Evolutionary conservation across 2,329 filamentous ascomycete species (phyloP), one percentile per base, ranked within the genome.

Genomic region (Talaromyces sp.): DNA sequence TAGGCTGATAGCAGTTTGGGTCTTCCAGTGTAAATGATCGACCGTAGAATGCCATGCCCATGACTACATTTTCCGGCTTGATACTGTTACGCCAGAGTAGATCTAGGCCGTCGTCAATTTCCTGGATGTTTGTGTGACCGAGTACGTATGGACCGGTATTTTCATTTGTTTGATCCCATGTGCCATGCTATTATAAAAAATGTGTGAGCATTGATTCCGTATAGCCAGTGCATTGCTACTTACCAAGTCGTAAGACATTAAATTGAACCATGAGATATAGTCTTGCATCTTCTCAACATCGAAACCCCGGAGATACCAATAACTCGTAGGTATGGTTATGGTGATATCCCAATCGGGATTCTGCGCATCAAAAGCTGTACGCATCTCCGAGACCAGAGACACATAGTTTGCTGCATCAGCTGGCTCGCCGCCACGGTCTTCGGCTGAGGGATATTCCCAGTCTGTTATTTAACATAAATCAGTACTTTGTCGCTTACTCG

Each of bases 21-120:
- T 69, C 65, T 17, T 60, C 32, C 19, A 69, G 59, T 4, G 61
- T 65, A 53, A 68, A 68, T 17, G 63, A 61, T 11, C 68, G 63
- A 2, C 70, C 70, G 35, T 73, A 72, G 58, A 66, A 73, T 6
- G 64, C 71, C 14, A 69, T 52, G 4, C 72, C 71, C 19, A 74
- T 50, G 9, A 68, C 65, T 0, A 75, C 65, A 29, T 68, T 66
- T 0, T 43, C 19, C 8, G 71, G 64, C 6, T 66, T 62, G 19
- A 73, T 62, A 13, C 64, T 63, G 26, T 61, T 63, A 17, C 68
- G 59, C 71, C 67, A 74, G n/a, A 69, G 62, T 4, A 70, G 59
- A 29, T 71, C 63, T 0, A 74, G 56, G 2, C 60, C 65, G 4
- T 62, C 6, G 14, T 72, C 61, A 46, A 75, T 74, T 55, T 75